Base-by-base conservation (phyloP, 2,329 filamentous ascomycete genomes). In the Plenodomus tracheiphilus region DNA sequence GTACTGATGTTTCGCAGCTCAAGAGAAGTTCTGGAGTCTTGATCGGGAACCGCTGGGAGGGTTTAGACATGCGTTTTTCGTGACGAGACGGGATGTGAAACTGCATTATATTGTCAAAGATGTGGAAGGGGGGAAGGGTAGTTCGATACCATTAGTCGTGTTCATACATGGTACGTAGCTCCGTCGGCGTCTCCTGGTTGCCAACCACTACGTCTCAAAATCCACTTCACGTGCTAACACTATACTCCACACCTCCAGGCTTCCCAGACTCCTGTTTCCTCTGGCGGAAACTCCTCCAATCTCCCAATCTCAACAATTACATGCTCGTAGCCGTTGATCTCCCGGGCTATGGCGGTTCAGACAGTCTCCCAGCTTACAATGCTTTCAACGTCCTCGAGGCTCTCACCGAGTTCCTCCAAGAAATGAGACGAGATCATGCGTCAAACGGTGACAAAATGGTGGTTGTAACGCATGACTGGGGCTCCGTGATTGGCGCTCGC, bases 231-330 rank as follows among this genome's bases (percentile, higher is more conserved):
- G 25, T 13, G 17, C 17, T 34, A 19, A 28, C 19, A 32, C 10
- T 19, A 19, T 17, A 16, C 34, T 32, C 4, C 34, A 6, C 5
- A 17, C 17, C n/a, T 2, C 16, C 37, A 70, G 67, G 82, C 32
- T 85, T 83, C 49, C 82, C 82, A 6, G 82, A 85, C 57, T 82
- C 80, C 47, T 83, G 75, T 67, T 73, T 77, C 10, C 67, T 84
- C 43, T 85, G 81, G 80, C 74, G 75, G 39, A 69, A 77, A 42
- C 65, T 81, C 19, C 66, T 84, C 17, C 65, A 66, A 34, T 77
- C 75, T 0, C 49, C 70, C 8, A 58, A 67, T 9, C 65, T 75
- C 21, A 56, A 72, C 6, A 74, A 77, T 17, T 47, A 57, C 38
- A 76, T 75, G 17, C 56, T 84, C 6, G 74, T 85, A 25, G 81